A percentile compares a stretch with the other conserved stretches of the same genome.
These are phyloP conservation scores for Yamadazyma dushanensis DNA, from an alignment of 1,139 yeast genomes.

Conservation along the genomic window DNA sequence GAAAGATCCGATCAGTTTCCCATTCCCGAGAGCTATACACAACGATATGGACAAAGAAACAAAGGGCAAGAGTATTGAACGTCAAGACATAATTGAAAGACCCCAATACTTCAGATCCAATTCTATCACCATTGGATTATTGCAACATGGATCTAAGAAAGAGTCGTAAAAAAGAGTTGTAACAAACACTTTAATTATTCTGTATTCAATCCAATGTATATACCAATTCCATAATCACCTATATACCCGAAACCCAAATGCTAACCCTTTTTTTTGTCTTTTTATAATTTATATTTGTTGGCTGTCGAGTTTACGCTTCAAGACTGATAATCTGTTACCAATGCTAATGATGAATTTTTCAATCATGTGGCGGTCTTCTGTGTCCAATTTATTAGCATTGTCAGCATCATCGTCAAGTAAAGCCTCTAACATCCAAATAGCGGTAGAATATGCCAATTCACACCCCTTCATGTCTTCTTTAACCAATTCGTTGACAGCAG, in stretches of 20 bases:
- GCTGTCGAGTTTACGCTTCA: constrained; percentile 45
- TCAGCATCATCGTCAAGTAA: constrained; percentile 58
- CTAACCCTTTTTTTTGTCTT: constrained; percentile 5
- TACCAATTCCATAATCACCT: constrained; percentile 4
- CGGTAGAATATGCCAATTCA: constrained; percentile 85
- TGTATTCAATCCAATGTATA: constrained; percentile 4
- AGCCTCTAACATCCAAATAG: constrained; percentile 94
- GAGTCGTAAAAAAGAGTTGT: too few species aligned
- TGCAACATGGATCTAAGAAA: constrained; percentile 25
- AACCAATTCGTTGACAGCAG: constrained; percentile 83
- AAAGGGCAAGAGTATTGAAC: constrained; percentile 20
- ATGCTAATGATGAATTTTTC: constrained; percentile 76
- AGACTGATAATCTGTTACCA: constrained; percentile 63
- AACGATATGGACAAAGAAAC: constrained; percentile 36
- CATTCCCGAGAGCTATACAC: constrained; percentile 45
- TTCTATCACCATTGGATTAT: constrained; percentile 43
- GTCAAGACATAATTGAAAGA: constrained; percentile 19
- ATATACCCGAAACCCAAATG: constrained; percentile 8
- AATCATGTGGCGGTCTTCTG: constrained; percentile 71
- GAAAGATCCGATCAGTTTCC: constrained; percentile 38
- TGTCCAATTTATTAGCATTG: constrained; percentile 46
- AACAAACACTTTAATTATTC: too few species aligned
- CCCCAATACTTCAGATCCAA: constrained; percentile 39
- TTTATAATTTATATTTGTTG: constrained; percentile 2
- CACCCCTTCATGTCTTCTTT: constrained; percentile 78